Evolutionary conservation across 106 monocot genomes (phyloP).

Genomic region (Triglochin maritima): DNA sequence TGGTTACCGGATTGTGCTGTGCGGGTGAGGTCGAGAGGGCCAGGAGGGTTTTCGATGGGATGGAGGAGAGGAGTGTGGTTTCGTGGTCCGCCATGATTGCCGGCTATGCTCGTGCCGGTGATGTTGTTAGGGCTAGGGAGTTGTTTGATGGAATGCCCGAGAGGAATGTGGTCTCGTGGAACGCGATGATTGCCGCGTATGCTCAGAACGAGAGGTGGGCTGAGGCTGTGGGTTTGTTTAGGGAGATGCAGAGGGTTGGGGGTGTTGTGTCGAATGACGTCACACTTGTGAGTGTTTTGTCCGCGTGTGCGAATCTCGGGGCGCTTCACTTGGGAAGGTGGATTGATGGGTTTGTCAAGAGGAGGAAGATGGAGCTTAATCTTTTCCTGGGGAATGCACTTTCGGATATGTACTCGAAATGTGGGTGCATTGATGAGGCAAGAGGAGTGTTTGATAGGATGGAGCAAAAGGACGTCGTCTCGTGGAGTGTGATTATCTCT

Average conservation of each 20-base stretch:
- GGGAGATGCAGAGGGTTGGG: slow-evolving; percentile 15
- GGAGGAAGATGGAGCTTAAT: slow-evolving; percentile 13
- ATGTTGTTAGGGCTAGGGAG: slow-evolving; percentile 24
- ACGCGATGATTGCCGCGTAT: slow-evolving; percentile 33
- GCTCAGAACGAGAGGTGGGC: slow-evolving; percentile 26
- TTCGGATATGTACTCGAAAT: slow-evolving; percentile 38
- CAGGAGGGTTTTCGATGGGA: slow-evolving; percentile 27
- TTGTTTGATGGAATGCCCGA: slow-evolving; percentile 28
- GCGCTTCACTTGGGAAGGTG: slow-evolving; percentile 27
- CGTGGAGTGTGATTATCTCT: slow-evolving; percentile 35
- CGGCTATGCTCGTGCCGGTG: slow-evolving; percentile 19
- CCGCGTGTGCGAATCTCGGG: slow-evolving; percentile 32
- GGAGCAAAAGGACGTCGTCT: slow-evolving; percentile 30
- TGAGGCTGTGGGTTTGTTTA: slow-evolving; percentile 18
- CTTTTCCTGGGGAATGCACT: slow-evolving; percentile 36
- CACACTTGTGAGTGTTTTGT: slow-evolving; percentile 33
- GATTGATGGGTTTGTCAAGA: slow-evolving; percentile 24
- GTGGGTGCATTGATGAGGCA: slow-evolving; percentile 36
- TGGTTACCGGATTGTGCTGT: slow-evolving; percentile 18
- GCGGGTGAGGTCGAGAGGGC: slow-evolving; percentile 15
- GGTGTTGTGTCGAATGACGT: slow-evolving; percentile 20
- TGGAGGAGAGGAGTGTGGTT: slow-evolving; percentile 24
- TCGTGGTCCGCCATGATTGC: slow-evolving; percentile 43
- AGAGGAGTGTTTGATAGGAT: slow-evolving; percentile 24
- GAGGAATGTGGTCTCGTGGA: slow-evolving; percentile 28